A percentile compares a stretch with the other conserved stretches of the same genome.
Evolutionary conservation across 345 rosid species (phyloP).

Genomic region (Chamaenerion angustifolium): DNA sequence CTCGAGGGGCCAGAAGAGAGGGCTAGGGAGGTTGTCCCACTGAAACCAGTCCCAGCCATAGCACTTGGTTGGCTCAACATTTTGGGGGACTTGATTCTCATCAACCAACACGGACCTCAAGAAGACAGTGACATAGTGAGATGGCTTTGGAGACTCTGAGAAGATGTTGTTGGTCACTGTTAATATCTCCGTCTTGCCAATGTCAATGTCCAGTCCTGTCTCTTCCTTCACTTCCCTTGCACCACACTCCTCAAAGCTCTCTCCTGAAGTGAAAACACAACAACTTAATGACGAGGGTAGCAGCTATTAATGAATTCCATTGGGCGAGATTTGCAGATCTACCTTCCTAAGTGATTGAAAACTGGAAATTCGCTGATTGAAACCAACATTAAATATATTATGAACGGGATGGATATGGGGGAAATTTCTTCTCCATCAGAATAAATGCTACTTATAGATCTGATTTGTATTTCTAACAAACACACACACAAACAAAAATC

Average conservation of each 20-base stretch:
- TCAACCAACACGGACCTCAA: conserved; percentile 35
- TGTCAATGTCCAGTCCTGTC: conserved; percentile 44
- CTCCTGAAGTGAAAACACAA: conserved; percentile 31
- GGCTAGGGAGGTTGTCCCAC: conserved; percentile 60
- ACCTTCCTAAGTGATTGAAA: neutral
- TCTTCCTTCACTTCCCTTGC: conserved; percentile 74
- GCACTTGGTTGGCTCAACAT: conserved; percentile 60
- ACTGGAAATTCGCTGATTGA: too few species aligned
- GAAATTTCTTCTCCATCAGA: too few species aligned
- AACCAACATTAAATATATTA: too few species aligned
- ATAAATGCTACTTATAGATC: too few species aligned
- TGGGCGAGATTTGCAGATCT: too few species aligned
- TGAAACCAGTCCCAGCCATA: conserved; percentile 75
- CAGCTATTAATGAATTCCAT: too few species aligned
- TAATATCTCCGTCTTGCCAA: conserved; percentile 27
- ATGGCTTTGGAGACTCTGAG: conserved; percentile 37
- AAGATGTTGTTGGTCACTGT: conserved; percentile 60
- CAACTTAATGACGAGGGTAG: too few species aligned
- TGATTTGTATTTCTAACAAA: too few species aligned
- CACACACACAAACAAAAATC: too few species aligned
- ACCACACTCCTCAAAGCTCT: conserved; percentile 76
- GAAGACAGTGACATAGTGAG: conserved; percentile 54
- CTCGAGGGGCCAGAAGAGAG: conserved; percentile 65
- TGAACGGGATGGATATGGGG: too few species aligned
- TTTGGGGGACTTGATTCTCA: conserved; percentile 32